Conservation (phyloP, 2,329 filamentous ascomycete species). For the Phoma sp. region DNA sequence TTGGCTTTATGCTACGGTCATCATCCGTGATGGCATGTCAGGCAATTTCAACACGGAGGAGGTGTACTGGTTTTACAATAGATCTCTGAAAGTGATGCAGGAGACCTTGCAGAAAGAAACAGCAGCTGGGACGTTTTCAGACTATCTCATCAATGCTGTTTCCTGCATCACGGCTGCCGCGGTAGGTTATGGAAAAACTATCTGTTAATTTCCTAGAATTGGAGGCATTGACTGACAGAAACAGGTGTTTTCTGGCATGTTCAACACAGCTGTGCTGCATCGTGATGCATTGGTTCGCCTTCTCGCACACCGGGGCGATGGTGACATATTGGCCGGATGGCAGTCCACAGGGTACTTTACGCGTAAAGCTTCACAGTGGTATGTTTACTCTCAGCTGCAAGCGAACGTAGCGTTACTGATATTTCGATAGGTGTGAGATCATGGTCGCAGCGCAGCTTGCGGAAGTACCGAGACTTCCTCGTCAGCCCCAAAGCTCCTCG, state of each 20-base stretch:
- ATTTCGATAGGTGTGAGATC: slow-evolving; percentile 26
- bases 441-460: slow-evolving; percentile 26
- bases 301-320: slow-evolving; percentile 22
- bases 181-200: slow-evolving; percentile 12
- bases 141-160: slow-evolving; percentile 23
- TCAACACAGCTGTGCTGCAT: slow-evolving; percentile 25
- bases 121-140: slow-evolving; percentile 17
- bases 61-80: slow-evolving; percentile 22
- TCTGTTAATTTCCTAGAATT: too few species aligned
- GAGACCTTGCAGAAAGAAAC: slow-evolving; percentile 19
- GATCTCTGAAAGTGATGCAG: slow-evolving; percentile 22
- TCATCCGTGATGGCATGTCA: slow-evolving; percentile 24
- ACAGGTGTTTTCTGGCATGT: slow-evolving; percentile 23
- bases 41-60: slow-evolving; percentile 23
- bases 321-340: slow-evolving; percentile 23
- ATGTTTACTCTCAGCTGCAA: not conserved
- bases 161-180: slow-evolving; percentile 29
- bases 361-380: slow-evolving; percentile 28
- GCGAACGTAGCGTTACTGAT: not conserved
- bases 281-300: slow-evolving; percentile 27
- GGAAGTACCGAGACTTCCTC: slow-evolving; percentile 22
- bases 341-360: slow-evolving; percentile 18
- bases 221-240: not conserved
- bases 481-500: slow-evolving; percentile 1
- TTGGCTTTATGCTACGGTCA: slow-evolving; percentile 30